phyloP scores from a whole-genome alignment of 495 filamentous ascomycete species.

The Venustampulla echinocandica region DNA sequence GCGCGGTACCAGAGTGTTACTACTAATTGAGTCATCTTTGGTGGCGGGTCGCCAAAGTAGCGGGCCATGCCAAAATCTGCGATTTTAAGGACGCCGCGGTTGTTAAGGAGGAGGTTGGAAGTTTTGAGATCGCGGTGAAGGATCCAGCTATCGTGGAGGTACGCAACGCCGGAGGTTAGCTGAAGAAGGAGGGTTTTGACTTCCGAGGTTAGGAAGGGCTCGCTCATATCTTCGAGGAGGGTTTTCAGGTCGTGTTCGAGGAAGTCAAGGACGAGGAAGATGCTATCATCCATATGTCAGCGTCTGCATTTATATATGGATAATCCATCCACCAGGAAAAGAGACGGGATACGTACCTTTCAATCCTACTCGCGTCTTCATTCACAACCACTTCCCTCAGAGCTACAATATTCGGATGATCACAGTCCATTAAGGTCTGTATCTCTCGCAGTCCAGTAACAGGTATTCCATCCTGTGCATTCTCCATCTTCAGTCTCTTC shows the following conservation, averaged over 20 bases:
- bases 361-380: slow-evolving; percentile 49
- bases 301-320: neutral
- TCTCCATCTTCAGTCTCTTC: slow-evolving; percentile 91
- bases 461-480: slow-evolving; percentile 74
- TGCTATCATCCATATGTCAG: slow-evolving; percentile 37
- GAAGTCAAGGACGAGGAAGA: slow-evolving; percentile 97
- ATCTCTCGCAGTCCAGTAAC: slow-evolving; percentile 92
- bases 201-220: slow-evolving; percentile 89
- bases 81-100: slow-evolving; percentile 90
- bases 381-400: slow-evolving; percentile 83
- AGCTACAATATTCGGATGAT: slow-evolving; percentile 67
- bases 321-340: neutral
- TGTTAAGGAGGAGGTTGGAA: slow-evolving; percentile 90
- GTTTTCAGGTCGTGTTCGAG: slow-evolving; percentile 96
- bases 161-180: slow-evolving; percentile 70
- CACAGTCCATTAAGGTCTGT: slow-evolving; percentile 41
- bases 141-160: slow-evolving; percentile 87
- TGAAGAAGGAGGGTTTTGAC: slow-evolving; percentile 84
- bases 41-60: slow-evolving; percentile 73
- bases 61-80: slow-evolving; percentile 98
- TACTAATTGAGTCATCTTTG: slow-evolving; percentile 84
- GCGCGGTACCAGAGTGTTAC: slow-evolving; percentile 97
- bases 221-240: slow-evolving; percentile 84
- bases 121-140: slow-evolving; percentile 96
- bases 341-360: slow-evolving; percentile 49